Evolutionary conservation across 495 filamentous ascomycete species (phyloP).

Genomic region (Collariella sp.): DNA sequence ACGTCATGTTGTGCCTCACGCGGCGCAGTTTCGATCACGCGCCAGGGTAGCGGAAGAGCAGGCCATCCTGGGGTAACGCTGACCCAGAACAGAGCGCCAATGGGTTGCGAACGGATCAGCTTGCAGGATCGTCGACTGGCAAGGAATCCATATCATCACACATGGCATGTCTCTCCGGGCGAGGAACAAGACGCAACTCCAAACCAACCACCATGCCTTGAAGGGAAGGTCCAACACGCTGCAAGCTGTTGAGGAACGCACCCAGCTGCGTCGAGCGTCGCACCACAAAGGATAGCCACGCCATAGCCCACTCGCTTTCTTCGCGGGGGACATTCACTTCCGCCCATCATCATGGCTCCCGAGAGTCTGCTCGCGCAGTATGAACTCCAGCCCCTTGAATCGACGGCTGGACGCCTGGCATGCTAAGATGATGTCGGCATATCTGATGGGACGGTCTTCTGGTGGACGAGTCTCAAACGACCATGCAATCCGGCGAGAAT

Average conservation of each 20-base stretch:
- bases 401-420: conserved; percentile 10
- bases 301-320: background rate
- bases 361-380: background rate
- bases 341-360: background rate
- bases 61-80: background rate
- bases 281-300: background rate
- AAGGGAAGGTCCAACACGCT: conserved; percentile 17
- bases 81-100: background rate
- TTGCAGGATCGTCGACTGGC: background rate
- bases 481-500: conserved; percentile 8
- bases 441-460: conserved; percentile 9
- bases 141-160: background rate
- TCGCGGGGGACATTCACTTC: background rate
- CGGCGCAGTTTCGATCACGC: conserved; percentile 1
- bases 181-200: background rate
- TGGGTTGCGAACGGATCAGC: background rate
- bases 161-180: background rate
- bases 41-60: background rate
- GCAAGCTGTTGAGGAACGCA: conserved; percentile 1
- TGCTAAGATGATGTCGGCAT: conserved; percentile 18
- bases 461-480: background rate
- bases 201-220: conserved; percentile 14
- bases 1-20: background rate
- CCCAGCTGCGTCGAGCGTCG: conserved; percentile 7
- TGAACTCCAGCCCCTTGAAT: background rate